Evolutionary conservation across 2,329 filamentous ascomycete genomes (phyloP).

Genomic region (Hyphodiscus sp.): DNA sequence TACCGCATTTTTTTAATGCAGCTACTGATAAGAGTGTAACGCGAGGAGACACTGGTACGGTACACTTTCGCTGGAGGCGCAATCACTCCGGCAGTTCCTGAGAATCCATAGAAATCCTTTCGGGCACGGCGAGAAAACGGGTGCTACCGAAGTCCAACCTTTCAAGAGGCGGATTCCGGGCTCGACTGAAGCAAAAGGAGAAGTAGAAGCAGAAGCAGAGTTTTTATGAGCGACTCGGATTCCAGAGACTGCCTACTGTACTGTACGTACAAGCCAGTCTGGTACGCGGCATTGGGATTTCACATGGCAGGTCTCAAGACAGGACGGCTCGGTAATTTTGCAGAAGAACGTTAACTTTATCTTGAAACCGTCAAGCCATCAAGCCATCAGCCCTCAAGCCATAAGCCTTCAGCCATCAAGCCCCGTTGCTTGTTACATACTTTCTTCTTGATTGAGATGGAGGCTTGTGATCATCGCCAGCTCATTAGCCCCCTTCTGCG

Average conservation of each 20-base stretch:
- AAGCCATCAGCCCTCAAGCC: slow-evolving; percentile 4
- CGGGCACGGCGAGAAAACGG: neutral
- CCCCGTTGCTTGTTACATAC: slow-evolving; percentile 5
- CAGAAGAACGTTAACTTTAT: slow-evolving; percentile 6
- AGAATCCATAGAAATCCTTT: neutral
- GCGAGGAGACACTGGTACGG: too few species aligned
- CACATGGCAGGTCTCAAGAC: slow-evolving; percentile 6
- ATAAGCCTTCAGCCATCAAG: slow-evolving; percentile 6
- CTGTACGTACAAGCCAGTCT: too few species aligned
- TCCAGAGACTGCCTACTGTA: too few species aligned
- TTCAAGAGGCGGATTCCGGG: neutral
- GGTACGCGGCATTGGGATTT: neutral
- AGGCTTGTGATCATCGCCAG: slow-evolving; percentile 11
- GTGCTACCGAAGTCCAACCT: neutral
- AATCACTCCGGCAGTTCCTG: neutral
- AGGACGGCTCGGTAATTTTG: slow-evolving; percentile 13
- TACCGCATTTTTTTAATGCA: too few species aligned
- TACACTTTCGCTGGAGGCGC: too few species aligned
- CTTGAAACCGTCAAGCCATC: slow-evolving; percentile 4
- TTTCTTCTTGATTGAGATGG: slow-evolving; percentile 3
- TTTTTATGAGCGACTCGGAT: too few species aligned
- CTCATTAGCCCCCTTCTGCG: slow-evolving; percentile 1
- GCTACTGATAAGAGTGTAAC: too few species aligned
- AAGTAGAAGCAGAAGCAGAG: too few species aligned
- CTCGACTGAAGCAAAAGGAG: too few species aligned